phyloP scores from a whole-genome alignment of 1,284 basidiomycete genomes.

The Sanghuangporus sanghuang region DNA sequence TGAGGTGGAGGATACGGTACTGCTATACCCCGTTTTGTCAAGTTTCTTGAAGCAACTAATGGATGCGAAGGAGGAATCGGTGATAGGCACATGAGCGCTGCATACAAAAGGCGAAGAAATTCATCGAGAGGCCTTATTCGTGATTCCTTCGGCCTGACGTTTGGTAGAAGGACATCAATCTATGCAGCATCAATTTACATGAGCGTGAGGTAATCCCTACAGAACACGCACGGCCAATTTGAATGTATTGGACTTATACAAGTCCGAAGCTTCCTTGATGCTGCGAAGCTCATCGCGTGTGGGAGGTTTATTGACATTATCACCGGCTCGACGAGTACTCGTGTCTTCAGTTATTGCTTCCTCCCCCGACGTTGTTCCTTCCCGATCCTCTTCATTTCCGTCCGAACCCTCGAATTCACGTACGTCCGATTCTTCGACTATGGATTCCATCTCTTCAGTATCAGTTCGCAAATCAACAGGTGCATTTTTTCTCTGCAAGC shows the following conservation, averaged over 20 bases:
- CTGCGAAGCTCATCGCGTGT: slow-evolving; percentile 70
- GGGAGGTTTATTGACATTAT: slow-evolving; percentile 42
- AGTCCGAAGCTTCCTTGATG: slow-evolving; percentile 73
- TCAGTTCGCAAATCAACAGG: neutral
- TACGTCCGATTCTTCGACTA: neutral
- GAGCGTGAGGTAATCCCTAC: slow-evolving; percentile 4
- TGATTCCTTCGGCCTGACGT: slow-evolving; percentile 65
- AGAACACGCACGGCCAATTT: slow-evolving; percentile 59
- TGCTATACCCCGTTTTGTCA: slow-evolving; percentile 45
- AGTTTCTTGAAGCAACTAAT: slow-evolving; percentile 47
- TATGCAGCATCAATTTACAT: slow-evolving; percentile 27
- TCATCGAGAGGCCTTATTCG: slow-evolving; percentile 52
- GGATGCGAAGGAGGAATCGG: slow-evolving; percentile 61
- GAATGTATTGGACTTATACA: slow-evolving; percentile 82
- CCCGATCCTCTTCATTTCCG: slow-evolving; percentile 27
- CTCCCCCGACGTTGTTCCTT: slow-evolving; percentile 18
- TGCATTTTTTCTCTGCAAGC: neutral
- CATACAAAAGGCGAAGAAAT: slow-evolving; percentile 59
- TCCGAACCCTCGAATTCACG: slow-evolving; percentile 25
- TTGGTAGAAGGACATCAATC: slow-evolving; percentile 79
- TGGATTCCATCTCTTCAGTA: neutral
- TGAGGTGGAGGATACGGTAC: slow-evolving; percentile 63
- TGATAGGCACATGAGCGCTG: slow-evolving; percentile 53
- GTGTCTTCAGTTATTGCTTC: neutral
- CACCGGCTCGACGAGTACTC: slow-evolving; percentile 15